These are phyloP conservation scores for Lentinus brumalis DNA, from an alignment of 768 basidiomycete genomes.

Conservation along the genomic window DNA sequence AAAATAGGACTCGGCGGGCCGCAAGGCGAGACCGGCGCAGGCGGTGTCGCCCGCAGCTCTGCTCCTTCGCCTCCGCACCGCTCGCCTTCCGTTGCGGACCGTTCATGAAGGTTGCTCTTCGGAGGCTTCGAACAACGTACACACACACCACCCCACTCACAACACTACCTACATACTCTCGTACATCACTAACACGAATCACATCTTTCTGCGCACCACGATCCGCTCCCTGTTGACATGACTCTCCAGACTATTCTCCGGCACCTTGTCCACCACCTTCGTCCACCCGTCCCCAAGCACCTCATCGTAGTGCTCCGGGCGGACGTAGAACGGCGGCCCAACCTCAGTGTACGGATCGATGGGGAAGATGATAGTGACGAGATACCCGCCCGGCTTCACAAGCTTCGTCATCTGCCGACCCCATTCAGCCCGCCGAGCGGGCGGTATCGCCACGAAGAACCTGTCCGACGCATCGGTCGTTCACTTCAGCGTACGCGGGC, in stretches of 20 bases:
- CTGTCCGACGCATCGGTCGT: conserved; percentile 32
- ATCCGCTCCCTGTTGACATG: conserved; percentile 54
- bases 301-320: conserved; percentile 56
- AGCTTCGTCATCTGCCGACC: conserved; percentile 56
- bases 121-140: too few species aligned
- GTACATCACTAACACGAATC: background rate
- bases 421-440: conserved; percentile 54
- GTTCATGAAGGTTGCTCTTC: conserved; percentile 1
- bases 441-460: conserved; percentile 76
- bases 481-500: background rate
- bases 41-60: conserved; percentile 6
- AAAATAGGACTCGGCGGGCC: conserved; percentile 20
- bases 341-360: conserved; percentile 40
- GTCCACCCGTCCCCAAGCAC: conserved; percentile 52
- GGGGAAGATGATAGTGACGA: conserved; percentile 64
- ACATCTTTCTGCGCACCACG: conserved; percentile 52
- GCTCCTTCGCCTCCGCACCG: background rate
- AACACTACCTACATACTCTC: too few species aligned
- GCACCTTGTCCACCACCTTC: conserved; percentile 54
- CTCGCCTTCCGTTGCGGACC: background rate
- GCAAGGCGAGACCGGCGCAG: conserved; percentile 6
- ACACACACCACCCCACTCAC: too few species aligned
- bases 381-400: conserved; percentile 61
- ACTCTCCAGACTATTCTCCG: conserved; percentile 40
- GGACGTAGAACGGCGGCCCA: conserved; percentile 67